Conservation (phyloP, 2,329 filamentous ascomycete species). For the Trichoderma arundinaceum region DNA sequence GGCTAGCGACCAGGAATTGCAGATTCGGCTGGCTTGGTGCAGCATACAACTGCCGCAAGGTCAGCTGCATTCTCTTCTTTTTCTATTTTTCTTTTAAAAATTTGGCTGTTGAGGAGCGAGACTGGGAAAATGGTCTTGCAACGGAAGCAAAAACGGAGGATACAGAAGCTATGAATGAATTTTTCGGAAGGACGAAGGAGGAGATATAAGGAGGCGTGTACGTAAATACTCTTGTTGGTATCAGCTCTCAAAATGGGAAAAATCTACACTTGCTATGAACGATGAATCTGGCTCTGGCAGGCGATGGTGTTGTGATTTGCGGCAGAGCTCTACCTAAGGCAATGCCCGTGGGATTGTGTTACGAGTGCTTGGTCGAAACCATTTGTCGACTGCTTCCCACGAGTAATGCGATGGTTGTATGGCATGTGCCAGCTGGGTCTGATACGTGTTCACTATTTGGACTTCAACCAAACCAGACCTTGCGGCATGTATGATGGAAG, state of each 20-base stretch:
- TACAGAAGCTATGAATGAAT: constrained; percentile 6
- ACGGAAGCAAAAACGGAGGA: constrained; percentile 14
- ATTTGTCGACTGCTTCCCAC: no score
- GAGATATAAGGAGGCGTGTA: constrained; percentile 19
- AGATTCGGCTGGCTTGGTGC: background rate
- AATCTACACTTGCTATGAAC: constrained; percentile 17
- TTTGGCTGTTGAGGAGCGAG: constrained; percentile 1
- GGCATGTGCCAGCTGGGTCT: no score
- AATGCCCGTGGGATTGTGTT: no score
- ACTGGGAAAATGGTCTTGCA: constrained; percentile 11
- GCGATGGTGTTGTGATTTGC: background rate
- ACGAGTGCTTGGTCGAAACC: no score
- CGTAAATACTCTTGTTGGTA: constrained; percentile 24
- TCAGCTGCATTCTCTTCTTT: background rate
- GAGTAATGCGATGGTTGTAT: no score
- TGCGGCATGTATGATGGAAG: no score
- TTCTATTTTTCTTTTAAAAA: background rate
- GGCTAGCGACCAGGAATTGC: background rate
- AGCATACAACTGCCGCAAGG: constrained; percentile 10
- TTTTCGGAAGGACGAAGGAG: background rate
- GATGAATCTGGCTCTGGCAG: background rate
- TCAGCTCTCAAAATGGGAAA: constrained; percentile 18
- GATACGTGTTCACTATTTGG: no score
- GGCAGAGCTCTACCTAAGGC: no score
- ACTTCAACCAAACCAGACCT: no score